These are phyloP conservation scores for Coemansia sp. DNA, from an alignment of 192 early-diverging fungal genomes.

Conservation along the genomic window DNA sequence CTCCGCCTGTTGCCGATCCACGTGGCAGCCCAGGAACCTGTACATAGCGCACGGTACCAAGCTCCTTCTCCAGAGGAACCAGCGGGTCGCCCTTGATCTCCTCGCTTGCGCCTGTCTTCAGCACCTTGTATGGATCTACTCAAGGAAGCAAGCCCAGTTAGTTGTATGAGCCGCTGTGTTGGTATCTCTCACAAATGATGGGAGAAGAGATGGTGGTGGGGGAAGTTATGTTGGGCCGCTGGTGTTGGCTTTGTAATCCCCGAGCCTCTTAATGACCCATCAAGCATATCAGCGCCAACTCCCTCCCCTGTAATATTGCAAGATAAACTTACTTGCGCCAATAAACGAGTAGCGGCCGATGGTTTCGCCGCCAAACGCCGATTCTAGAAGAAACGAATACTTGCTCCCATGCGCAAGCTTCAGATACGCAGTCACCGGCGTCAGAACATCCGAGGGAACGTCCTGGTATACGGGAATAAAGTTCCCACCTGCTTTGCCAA, in stretches of 20 bases:
- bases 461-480: constrained; percentile 89
- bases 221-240: too few relatives aligned
- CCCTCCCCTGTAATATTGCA: background rate
- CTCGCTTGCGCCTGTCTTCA: constrained; percentile 75
- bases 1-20: constrained; percentile 71
- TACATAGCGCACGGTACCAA: constrained; percentile 74
- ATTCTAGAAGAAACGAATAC: constrained; percentile 96
- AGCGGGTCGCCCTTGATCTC: constrained; percentile 82
- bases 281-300: background rate
- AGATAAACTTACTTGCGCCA: constrained; percentile 66
- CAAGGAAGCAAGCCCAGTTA: background rate
- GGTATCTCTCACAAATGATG: too few relatives aligned
- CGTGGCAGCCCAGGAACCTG: constrained; percentile 77
- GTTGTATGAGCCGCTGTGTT: background rate
- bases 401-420: constrained; percentile 75
- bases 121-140: constrained; percentile 83
- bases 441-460: constrained; percentile 88
- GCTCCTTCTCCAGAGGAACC: constrained; percentile 79
- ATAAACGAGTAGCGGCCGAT: constrained; percentile 96
- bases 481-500: constrained; percentile 69
- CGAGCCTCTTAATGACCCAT: background rate
- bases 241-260: background rate
- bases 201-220: too few relatives aligned
- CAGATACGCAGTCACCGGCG: constrained; percentile 95
- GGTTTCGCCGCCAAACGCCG: constrained; percentile 89